Percentiles rank a stretch among this genome's conserved stretches.
These are phyloP conservation scores for Lentinus brumalis DNA, from an alignment of 768 basidiomycete genomes.

Conservation along the genomic window DNA sequence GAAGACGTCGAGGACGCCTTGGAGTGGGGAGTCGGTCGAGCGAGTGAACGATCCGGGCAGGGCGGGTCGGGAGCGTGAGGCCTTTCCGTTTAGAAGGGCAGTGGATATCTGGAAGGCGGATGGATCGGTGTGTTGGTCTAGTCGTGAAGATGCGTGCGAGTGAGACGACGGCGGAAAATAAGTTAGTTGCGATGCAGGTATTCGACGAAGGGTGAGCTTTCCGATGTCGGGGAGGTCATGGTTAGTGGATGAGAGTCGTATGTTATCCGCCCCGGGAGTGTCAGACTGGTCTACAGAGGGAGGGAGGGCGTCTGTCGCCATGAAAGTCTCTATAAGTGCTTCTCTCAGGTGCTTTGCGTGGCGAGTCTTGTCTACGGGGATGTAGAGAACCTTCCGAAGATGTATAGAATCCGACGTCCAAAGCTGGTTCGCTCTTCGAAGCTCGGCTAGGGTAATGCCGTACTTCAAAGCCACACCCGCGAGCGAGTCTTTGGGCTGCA, in stretches of 20 bases:
- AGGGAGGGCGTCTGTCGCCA: neutral
- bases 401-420: slow-evolving; percentile 95
- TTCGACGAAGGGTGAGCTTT: slow-evolving; percentile 28
- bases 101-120: neutral
- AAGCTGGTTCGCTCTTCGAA: slow-evolving; percentile 87
- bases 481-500: slow-evolving; percentile 75
- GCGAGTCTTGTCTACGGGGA: slow-evolving; percentile 67
- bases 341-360: slow-evolving; percentile 41
- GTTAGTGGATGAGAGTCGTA: neutral
- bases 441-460: slow-evolving; percentile 78
- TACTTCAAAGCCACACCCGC: slow-evolving; percentile 89
- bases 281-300: neutral
- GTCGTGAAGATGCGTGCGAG: neutral
- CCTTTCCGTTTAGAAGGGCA: slow-evolving; percentile 3
- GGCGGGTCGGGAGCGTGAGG: neutral
- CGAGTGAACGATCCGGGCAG: slow-evolving; percentile 5
- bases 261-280: neutral
- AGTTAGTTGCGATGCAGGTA: slow-evolving; percentile 34
- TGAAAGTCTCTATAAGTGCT: slow-evolving; percentile 19
- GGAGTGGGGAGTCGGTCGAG: slow-evolving; percentile 2
- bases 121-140: neutral
- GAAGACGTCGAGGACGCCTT: slow-evolving; percentile 10
- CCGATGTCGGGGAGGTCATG: slow-evolving; percentile 7
- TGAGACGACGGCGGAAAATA: slow-evolving; percentile 33
- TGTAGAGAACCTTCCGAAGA: slow-evolving; percentile 77